Percentiles rank a stretch among this genome's conserved stretches.
Conservation (phyloP, 345 rosid genomes). For the Kandelia obovata region DNA sequence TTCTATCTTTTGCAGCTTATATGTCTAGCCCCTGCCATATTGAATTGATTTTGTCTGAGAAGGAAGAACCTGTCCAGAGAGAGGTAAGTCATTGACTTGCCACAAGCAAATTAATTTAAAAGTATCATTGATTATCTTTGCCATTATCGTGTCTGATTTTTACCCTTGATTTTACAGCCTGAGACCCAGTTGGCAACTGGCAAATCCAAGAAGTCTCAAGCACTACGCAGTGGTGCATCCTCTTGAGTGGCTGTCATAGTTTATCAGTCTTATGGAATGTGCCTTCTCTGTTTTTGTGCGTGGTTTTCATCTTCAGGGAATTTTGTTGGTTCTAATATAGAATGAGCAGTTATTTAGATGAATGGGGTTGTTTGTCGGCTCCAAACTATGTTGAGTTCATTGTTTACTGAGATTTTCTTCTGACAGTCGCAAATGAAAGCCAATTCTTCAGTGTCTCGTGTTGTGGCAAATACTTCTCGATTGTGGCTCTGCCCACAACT, state of each 20-base stretch:
- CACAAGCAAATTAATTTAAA: background rate
- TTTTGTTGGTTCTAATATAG: conserved; percentile 21
- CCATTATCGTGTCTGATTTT: background rate
- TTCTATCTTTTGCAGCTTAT: conserved; percentile 50
- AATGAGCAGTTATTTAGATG: conserved; percentile 19
- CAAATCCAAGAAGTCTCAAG: conserved; percentile 63
- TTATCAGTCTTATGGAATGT: background rate
- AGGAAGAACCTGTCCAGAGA: conserved; percentile 90
- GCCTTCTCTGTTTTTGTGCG: background rate
- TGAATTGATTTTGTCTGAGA: conserved; percentile 80
- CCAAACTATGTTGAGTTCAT: conserved; percentile 5
- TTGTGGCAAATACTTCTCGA: no score
- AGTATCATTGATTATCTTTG: no score
- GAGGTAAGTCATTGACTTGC: conserved; percentile 47
- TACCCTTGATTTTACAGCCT: conserved; percentile 43
- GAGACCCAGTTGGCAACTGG: conserved; percentile 78
- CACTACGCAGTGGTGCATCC: conserved; percentile 35
- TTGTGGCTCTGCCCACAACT: no score
- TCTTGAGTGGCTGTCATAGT: conserved; percentile 9
- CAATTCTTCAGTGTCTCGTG: background rate
- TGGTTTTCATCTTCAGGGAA: conserved; percentile 7
- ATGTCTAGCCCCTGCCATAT: conserved; percentile 98
- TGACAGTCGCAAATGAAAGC: background rate
- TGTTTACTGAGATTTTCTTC: background rate
- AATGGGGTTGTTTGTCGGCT: conserved; percentile 4